Base-by-base conservation (phyloP, 2,329 filamentous ascomycete species). In the Colletotrichum ledebouriae region DNA sequence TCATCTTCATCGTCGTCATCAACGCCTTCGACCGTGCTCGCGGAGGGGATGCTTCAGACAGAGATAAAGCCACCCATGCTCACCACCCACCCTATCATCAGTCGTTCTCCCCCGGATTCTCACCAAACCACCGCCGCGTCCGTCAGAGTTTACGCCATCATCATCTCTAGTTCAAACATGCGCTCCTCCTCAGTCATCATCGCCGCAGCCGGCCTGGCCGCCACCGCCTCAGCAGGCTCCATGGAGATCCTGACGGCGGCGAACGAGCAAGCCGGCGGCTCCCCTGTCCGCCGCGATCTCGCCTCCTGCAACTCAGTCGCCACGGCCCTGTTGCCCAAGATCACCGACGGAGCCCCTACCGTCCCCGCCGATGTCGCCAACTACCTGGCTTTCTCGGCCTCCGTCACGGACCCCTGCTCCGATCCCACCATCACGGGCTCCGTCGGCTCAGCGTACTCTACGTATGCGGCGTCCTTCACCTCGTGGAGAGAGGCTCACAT, bases 391-490 rank as follows among this genome's bases (percentile, higher is more conserved):
- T 15, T 71, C 6, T 13, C 59, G 12, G 67, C 56, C 13, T 73
- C 73, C 46, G 29, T 62, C 41, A 73, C 74, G 22, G 67, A 75
- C 22, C 11, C 53, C 1, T 77, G 75, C 67, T 70, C 72, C 25
- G 17, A 76, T 34, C 75, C 75, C 7, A 64, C 52, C 2, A 65
- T 77, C 41, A 77, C 75, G 7, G 76, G 75, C 6, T 70, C 73
- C 17, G 42, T 75, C 56, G 73, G 73, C 17, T 67, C 70, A 0
- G 75, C 75, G 17, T 77, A 73, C 70, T 71, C 73, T 2, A 73
- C 72, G 4, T 77, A 72, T 37, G 70, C 67, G 15, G 65, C 65
- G 6, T 56, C 66, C 10, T 61, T 75, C 9, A 67, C 71, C 12
- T 73, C 71, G 55, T 77, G 74, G 74, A 72, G 73, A 39, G 46